Conservation (phyloP, 768 basidiomycete genomes). For the Lactarius hatsudake region DNA sequence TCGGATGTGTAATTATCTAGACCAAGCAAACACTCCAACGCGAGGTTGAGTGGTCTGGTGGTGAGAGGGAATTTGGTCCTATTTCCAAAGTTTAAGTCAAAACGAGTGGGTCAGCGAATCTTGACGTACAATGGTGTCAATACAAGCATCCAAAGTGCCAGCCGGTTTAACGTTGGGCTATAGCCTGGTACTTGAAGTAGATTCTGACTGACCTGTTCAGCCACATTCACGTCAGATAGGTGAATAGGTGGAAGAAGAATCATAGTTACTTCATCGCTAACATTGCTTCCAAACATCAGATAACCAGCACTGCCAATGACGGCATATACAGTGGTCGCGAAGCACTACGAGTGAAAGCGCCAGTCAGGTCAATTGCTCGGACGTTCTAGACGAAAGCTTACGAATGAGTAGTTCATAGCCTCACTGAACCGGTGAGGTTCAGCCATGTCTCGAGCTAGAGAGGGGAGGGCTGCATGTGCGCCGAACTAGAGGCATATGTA, state of each 20-base stretch:
- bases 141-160: constrained; percentile 86
- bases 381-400: constrained; percentile 36
- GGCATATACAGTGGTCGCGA: constrained; percentile 33
- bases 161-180: constrained; percentile 62
- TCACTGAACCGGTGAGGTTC: constrained; percentile 75
- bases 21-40: constrained; percentile 74
- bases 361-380: constrained; percentile 8
- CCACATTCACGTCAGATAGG: not conserved
- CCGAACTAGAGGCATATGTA: constrained; percentile 55
- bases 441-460: constrained; percentile 84
- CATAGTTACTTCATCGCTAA: constrained; percentile 71
- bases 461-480: constrained; percentile 91
- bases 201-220: constrained; percentile 72
- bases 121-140: constrained; percentile 63
- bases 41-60: constrained; percentile 78
- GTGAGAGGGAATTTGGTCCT: constrained; percentile 88
- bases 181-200: constrained; percentile 72
- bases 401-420: constrained; percentile 87
- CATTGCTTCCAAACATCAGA: constrained; percentile 81
- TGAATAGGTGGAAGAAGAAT: constrained; percentile 11
- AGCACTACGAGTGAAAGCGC: constrained; percentile 2
- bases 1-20: constrained; percentile 43
- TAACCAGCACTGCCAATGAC: constrained; percentile 81
- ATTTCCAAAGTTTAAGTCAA: constrained; percentile 25
- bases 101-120: constrained; percentile 7